Evolutionary conservation across 2,329 filamentous ascomycete species (phyloP), one percentile per base, ranked within the genome.

Genomic region (Trichoderma koningiopsis): DNA sequence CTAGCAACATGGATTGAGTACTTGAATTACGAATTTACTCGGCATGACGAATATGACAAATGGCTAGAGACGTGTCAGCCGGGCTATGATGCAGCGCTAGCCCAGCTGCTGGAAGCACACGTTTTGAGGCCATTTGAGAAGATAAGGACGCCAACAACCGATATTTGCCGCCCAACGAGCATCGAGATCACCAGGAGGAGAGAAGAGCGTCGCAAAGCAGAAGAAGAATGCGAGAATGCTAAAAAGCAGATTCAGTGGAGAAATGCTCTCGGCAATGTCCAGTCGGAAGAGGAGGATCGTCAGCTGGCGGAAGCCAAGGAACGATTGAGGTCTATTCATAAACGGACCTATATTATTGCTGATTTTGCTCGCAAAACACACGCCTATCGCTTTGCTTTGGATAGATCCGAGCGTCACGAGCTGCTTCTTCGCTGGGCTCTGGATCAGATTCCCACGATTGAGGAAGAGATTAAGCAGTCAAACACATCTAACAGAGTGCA

Each of bases 371-470:
- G 68, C 24, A 70, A 68, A 11, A 68, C 62, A 1, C 61, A 70
- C 47, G 55, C 68, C 35, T 70, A 70, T n/a, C 68, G 68, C 3
- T 70, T 70, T 49, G 68, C 68, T 8, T 29, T 67, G 63, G 68
- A 70, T 27, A 67, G 56, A 13, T 71, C 72, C 7, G 69, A 68
- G 29, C 70, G 73, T 2, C 73, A 74, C n/a, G 69, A 68, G 22
- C 49, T 72, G 3, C 69, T 76, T 22, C 59, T 76, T 31, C 35
- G 47, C 19, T 76, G 75, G 75, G 59, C 68, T 6, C 43, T 64
- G 16, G 59, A 74, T 33, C 73, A 75, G 37, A 43, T 72, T 27
- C 64, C 71, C 4, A 16, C 72, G 31, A 71, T 76, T 5, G 69
- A 73, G 59, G 24, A 64, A 14, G 71, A 76, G 47, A 57, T 72